Evolutionary conservation across 768 basidiomycete species (phyloP).

Genomic region (Suillus luteus): DNA sequence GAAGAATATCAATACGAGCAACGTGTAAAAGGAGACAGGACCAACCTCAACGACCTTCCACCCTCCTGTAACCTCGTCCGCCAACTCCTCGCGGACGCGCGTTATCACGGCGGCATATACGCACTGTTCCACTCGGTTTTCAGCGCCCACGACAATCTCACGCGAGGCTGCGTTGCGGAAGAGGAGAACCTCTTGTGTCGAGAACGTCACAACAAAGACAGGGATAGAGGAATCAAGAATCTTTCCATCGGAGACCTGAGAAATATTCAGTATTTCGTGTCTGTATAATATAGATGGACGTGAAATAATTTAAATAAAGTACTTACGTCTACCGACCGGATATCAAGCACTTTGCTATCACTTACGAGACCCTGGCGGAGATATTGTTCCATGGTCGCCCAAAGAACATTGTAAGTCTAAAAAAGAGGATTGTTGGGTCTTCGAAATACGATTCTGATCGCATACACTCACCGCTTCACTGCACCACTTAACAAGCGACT

Average conservation of each 20-base stretch:
- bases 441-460: neutral
- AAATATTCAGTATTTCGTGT: neutral
- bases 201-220: conserved; percentile 88
- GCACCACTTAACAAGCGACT: conserved; percentile 87
- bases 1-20: neutral
- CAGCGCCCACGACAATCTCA: conserved; percentile 86
- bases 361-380: conserved; percentile 87
- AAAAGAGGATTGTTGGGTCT: neutral
- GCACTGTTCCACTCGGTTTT: conserved; percentile 91
- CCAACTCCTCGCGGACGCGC: conserved; percentile 82
- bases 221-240: conserved; percentile 89
- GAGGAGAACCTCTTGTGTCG: conserved; percentile 90
- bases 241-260: conserved; percentile 80
- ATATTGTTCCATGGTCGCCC: conserved; percentile 97
- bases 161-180: conserved; percentile 89
- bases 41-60: conserved; percentile 97
- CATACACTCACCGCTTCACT: conserved; percentile 80
- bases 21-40: conserved; percentile 11
- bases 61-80: conserved; percentile 92
- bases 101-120: conserved; percentile 92
- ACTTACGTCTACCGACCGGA: conserved; percentile 93
- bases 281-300: neutral
- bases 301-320: conserved; percentile 4
- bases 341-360: conserved; percentile 94
- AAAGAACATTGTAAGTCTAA: conserved; percentile 96